These are phyloP conservation scores for Penicillium sp. DNA, from an alignment of 2,329 filamentous ascomycete species.

Conservation along the genomic window DNA sequence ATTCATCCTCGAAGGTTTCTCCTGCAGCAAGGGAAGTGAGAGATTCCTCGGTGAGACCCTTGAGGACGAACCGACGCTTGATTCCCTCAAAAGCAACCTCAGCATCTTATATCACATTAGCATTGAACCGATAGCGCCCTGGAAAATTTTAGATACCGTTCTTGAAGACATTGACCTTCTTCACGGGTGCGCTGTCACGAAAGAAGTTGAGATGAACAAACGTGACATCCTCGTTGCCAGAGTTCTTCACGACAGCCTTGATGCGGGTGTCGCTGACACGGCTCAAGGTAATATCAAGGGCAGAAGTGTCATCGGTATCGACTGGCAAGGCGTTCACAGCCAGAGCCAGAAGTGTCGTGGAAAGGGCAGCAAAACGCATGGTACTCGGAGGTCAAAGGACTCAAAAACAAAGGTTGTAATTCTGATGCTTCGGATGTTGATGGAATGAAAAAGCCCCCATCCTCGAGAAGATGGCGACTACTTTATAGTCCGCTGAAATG, in stretches of 20 bases:
- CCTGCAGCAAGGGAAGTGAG: constrained; percentile 32
- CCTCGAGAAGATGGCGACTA: background rate
- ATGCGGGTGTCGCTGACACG: constrained; percentile 33
- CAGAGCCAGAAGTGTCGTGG: constrained; percentile 22
- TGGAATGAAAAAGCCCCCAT: background rate
- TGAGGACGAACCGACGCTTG: constrained; percentile 26
- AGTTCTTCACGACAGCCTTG: constrained; percentile 39
- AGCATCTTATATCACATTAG: constrained; percentile 21
- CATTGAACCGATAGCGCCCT: background rate
- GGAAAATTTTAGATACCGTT: constrained; percentile 22
- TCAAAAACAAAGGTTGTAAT: background rate
- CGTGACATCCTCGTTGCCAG: constrained; percentile 31
- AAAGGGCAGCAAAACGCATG: constrained; percentile 24
- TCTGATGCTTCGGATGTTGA: background rate
- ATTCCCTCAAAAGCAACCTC: constrained; percentile 36
- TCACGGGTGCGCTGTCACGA: constrained; percentile 33
- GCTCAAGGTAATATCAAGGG: constrained; percentile 33
- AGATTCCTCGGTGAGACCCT: constrained; percentile 28
- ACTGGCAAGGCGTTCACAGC: constrained; percentile 21
- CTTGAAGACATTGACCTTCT: constrained; percentile 36
- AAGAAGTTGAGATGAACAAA: constrained; percentile 41
- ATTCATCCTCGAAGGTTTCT: constrained; percentile 31
- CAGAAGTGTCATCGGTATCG: constrained; percentile 13
- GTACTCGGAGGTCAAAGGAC: background rate
- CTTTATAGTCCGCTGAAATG: background rate